Base-by-base conservation (phyloP, 2,329 filamentous ascomycete genomes). In the Domatiomyces globalis region DNA sequence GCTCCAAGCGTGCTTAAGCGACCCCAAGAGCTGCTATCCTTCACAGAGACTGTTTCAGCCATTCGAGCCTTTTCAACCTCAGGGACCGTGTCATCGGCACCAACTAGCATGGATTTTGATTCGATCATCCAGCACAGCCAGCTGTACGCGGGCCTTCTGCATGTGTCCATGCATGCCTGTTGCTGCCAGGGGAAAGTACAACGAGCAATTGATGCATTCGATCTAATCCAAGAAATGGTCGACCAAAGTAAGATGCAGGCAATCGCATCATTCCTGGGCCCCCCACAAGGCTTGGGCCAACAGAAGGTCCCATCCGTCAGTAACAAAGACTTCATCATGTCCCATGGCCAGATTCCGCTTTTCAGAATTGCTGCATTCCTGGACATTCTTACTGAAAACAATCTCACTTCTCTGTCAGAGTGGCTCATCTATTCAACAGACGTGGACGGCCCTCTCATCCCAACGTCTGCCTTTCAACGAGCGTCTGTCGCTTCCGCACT, bases 361-460 rank as follows among this genome's bases (percentile, higher is more conserved):
- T 57, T 60, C 49, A 61, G 56, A 2, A 63, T 80, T 44, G 75
- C 72, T 2, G 66, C 68, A 19, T 62, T 80, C 20, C 64, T 81
- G 19, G 73, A 78, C 53, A 58, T 79, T 25, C 65, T 70, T 19
- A 74, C 71, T 0, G 65, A 71, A 18, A 65, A 70, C 12, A 67
- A 68, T 48, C 63, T 69, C 6, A 74, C 69, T 53, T 68, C 71
- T 15, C 66, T 80, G 49, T 77, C 73, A 3, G 67, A 71, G 29
- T 78, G 73, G 71, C 63, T 81, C 10, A 63, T 81, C 1, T 70
- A 72, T 50, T 72, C 71, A 0, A 59, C 69, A 8, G 76, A 77
- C 55, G 56, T 76, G 12, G 76, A 79, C 56, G 76, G 74, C 0
- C 74, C 76, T n/a, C 54, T 75, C 2, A 76, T 81, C 20, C 63